Evolutionary conservation across 2,329 filamentous ascomycete genomes (phyloP), one percentile per base, ranked within the genome.

Genomic region (Fusarium pseudonygamai): DNA sequence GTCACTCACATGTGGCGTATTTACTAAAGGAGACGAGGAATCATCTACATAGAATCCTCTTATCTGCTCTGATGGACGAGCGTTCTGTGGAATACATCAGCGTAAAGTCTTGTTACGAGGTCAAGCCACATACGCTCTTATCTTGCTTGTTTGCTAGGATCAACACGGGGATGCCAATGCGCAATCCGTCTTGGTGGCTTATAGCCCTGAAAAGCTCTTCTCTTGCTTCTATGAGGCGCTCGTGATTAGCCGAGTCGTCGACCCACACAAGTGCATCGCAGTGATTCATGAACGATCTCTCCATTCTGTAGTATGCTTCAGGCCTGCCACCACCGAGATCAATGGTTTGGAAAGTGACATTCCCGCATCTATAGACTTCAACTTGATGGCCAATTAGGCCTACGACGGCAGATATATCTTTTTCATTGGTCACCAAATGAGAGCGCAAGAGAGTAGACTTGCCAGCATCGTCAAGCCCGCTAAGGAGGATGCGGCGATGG

Each of bases 311-410:
- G 28, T 50, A 45, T 22, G 20, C 12, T 12, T 11, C 18, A 6
- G 62, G 39, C 16, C 62, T 30, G 22, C 64, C 9, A 14, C 14
- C 26, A 13, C 62, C 52, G 5, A 60, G 12, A 16, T 60, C 52
- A 9, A 67, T 39, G 3, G 12, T n/a, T 4, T 67, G 39, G 12
- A 67, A 67, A 6, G 45, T 67, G 20, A 43, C 52, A n/a, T 67
- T 50, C 1, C 14, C 18, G 32, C 18, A 40, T 28, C 53, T 67
- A 30, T 52, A 52, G 16, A 40, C 26, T 15, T 46, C 34, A 22
- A 46, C 3, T 11, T n/a, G 32, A 8, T 30, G 28, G n/a, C 15
- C 18, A 14, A 43, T 36, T 3, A 20, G 22, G 15, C 36, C 8
- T n/a, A 32, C 18, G 11, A 60, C 20, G 20, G 4, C 1, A 0